A percentile compares a stretch with the other conserved stretches of the same genome.
phyloP scores from a whole-genome alignment of 208 protist species.

The Trypanosoma caninum region DNA sequence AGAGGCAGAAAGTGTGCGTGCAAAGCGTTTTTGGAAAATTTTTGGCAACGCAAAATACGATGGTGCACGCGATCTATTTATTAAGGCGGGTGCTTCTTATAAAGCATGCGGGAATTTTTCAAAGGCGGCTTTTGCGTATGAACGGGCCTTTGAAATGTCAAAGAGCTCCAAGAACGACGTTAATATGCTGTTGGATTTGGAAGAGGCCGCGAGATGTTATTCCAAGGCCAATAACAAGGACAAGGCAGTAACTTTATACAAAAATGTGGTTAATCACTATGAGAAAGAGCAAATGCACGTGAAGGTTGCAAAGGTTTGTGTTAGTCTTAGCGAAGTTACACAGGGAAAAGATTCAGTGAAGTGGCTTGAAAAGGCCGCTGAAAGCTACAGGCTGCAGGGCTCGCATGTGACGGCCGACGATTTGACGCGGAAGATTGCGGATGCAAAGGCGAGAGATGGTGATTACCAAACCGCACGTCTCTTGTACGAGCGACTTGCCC shows the following conservation, averaged over 20 bases:
- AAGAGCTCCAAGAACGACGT: slow-evolving; percentile 59
- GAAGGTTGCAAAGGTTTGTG: slow-evolving; percentile 73
- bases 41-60: slow-evolving; percentile 49
- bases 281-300: slow-evolving; percentile 54
- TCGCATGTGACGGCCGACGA: slow-evolving; percentile 68
- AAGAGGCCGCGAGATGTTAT: slow-evolving; percentile 61
- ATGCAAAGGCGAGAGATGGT: slow-evolving; percentile 55
- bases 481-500: slow-evolving; percentile 72
- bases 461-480: slow-evolving; percentile 60
- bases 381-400: slow-evolving; percentile 65
- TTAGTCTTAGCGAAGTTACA: slow-evolving; percentile 57
- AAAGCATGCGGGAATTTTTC: slow-evolving; percentile 66
- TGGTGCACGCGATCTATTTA: slow-evolving; percentile 71
- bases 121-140: slow-evolving; percentile 69
- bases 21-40: too few species aligned
- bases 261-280: slow-evolving; percentile 53
- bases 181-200: slow-evolving; percentile 55
- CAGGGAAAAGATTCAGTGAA: slow-evolving; percentile 46
- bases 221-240: slow-evolving; percentile 47
- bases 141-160: slow-evolving; percentile 70
- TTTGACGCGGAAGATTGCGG: slow-evolving; percentile 68
- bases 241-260: slow-evolving; percentile 32
- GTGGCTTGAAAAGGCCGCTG: slow-evolving; percentile 64
- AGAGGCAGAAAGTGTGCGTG: too few species aligned
- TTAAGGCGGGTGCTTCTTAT: slow-evolving; percentile 79